These are phyloP conservation scores for Ochetophila trinervis DNA, from an alignment of 306 rosid species.

Conservation along the genomic window DNA sequence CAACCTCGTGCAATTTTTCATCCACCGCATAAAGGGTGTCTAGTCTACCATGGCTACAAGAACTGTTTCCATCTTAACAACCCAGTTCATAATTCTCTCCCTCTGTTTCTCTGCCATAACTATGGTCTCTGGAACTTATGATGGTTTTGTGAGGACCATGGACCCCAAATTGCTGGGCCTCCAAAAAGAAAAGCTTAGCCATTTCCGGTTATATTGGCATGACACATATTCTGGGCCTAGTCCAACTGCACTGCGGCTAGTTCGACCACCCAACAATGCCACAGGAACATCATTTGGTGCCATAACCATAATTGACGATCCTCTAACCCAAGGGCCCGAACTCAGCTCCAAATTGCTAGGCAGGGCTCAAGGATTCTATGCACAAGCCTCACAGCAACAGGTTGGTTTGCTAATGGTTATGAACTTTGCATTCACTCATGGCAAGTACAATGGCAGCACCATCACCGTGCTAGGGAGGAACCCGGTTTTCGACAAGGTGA, in stretches of 20 bases:
- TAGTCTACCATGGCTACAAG: conserved; percentile 11
- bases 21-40: too few species aligned
- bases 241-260: conserved; percentile 24
- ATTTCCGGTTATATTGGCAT: conserved; percentile 48
- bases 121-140: neutral
- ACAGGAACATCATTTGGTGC: conserved; percentile 23
- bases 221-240: conserved; percentile 27
- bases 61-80: conserved; percentile 14
- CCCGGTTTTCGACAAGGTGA: conserved; percentile 33
- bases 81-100: conserved; percentile 22
- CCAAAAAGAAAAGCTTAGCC: conserved; percentile 46
- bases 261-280: conserved; percentile 7
- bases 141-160: conserved; percentile 23
- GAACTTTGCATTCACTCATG: conserved; percentile 57
- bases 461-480: conserved; percentile 67
- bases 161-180: conserved; percentile 29
- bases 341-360: conserved; percentile 30
- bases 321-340: conserved; percentile 27
- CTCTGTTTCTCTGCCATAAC: conserved; percentile 5
- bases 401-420: conserved; percentile 48
- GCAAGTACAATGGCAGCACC: conserved; percentile 73
- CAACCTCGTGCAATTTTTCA: too few species aligned
- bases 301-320: conserved; percentile 30
- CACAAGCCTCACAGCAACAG: conserved; percentile 21
- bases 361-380: conserved; percentile 40